Percentiles rank a stretch among this genome's conserved stretches.
phyloP scores from a whole-genome alignment of 1,284 basidiomycete genomes.

The Irpex sp. region DNA sequence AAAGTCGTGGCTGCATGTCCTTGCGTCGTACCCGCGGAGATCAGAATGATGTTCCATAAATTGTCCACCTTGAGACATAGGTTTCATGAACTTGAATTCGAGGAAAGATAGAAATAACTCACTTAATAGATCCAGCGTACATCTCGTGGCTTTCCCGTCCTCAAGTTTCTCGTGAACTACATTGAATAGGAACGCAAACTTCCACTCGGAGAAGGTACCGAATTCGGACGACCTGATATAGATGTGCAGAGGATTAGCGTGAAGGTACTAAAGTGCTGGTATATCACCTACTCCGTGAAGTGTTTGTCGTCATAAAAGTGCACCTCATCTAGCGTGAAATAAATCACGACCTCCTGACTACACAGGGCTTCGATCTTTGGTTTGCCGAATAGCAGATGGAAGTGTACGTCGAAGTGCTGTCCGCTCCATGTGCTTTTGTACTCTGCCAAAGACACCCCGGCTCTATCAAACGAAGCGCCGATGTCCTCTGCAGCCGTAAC shows the following conservation, averaged over 20 bases:
- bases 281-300: constrained; percentile 19
- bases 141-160: constrained; percentile 20
- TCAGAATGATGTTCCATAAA: constrained; percentile 24
- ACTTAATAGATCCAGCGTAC: constrained; percentile 25
- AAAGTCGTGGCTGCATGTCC: constrained; percentile 12
- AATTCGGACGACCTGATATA: constrained; percentile 6
- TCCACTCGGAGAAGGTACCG: constrained; percentile 22
- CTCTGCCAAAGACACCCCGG: constrained; percentile 24
- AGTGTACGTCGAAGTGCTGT: constrained; percentile 16
- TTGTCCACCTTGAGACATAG: constrained; percentile 20
- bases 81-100: background rate
- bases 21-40: constrained; percentile 20
- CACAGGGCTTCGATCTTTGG: constrained; percentile 29
- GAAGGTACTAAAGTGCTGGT: no score
- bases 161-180: constrained; percentile 17
- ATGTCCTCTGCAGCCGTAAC: background rate
- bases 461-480: constrained; percentile 12
- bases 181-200: constrained; percentile 28
- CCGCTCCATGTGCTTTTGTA: constrained; percentile 18
- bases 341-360: constrained; percentile 27
- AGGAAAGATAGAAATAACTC: constrained; percentile 11
- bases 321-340: constrained; percentile 27
- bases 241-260: background rate
- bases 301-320: constrained; percentile 22
- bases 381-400: constrained; percentile 26